phyloP scores from a whole-genome alignment of 2,329 filamentous ascomycete genomes.

The Hypoxylon sp. region DNA sequence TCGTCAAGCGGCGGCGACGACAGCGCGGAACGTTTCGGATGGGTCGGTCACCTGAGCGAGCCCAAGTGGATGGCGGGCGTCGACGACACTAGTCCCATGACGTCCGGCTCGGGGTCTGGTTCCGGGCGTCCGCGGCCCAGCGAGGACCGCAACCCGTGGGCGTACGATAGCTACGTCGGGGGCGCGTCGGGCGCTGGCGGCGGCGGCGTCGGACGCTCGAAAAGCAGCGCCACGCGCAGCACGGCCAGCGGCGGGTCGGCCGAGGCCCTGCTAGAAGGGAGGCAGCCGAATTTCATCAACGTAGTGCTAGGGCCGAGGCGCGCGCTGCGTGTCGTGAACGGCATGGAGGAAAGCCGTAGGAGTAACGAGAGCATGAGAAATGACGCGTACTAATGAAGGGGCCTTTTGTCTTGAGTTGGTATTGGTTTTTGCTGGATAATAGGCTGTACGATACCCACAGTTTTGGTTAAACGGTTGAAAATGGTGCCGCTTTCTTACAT shows the following conservation, averaged over 20 bases:
- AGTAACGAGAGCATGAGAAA: constrained; percentile 12
- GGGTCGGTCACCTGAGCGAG: constrained; percentile 47
- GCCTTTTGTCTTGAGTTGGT: constrained; percentile 1
- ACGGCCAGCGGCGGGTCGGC: constrained; percentile 53
- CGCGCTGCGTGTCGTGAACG: constrained; percentile 76
- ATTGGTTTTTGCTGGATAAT: constrained; percentile 13
- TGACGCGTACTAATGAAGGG: background rate
- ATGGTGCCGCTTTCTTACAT: background rate
- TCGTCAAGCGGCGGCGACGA: constrained; percentile 25
- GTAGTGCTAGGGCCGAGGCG: constrained; percentile 75
- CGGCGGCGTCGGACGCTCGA: constrained; percentile 42
- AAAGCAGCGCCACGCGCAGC: constrained; percentile 52
- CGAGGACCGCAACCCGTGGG: constrained; percentile 48
- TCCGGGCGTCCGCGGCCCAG: constrained; percentile 40
- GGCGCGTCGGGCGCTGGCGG: constrained; percentile 41
- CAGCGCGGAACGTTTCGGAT: constrained; percentile 44
- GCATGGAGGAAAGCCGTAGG: constrained; percentile 50
- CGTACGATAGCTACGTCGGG: constrained; percentile 40
- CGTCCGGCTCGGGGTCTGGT: constrained; percentile 37
- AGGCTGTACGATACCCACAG: constrained; percentile 29
- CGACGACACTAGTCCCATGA: constrained; percentile 45
- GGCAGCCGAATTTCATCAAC: constrained; percentile 78
- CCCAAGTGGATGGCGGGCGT: constrained; percentile 37
- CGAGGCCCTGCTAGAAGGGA: constrained; percentile 56
- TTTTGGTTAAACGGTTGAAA: background rate